Conservation (phyloP, 805 yeast genomes). For the Ogataea allantospora region DNA sequence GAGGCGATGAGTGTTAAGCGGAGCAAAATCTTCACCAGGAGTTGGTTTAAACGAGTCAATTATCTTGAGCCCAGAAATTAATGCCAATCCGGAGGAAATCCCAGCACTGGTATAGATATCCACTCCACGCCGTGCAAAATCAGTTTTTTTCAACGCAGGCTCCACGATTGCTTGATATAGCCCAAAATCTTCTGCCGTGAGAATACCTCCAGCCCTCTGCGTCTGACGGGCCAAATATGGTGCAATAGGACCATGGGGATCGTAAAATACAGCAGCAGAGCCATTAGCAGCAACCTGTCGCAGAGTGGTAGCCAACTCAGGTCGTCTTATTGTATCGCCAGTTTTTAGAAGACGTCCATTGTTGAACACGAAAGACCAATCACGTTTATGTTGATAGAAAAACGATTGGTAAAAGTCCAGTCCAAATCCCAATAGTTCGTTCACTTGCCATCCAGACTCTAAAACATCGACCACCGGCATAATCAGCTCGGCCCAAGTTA, state of each 20-base stretch:
- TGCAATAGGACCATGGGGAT: slow-evolving; percentile 76
- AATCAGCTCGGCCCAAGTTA: slow-evolving; percentile 70
- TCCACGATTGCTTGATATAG: slow-evolving; percentile 53
- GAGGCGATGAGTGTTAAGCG: slow-evolving; percentile 58
- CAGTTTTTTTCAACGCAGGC: slow-evolving; percentile 41
- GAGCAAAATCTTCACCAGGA: slow-evolving; percentile 39
- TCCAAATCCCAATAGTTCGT: slow-evolving; percentile 42
- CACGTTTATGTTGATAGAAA: slow-evolving; percentile 33
- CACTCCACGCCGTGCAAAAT: slow-evolving; percentile 27
- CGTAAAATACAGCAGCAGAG: slow-evolving; percentile 74
- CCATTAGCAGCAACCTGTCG: slow-evolving; percentile 73
- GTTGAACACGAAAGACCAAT: slow-evolving; percentile 58
- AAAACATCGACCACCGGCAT: slow-evolving; percentile 72
- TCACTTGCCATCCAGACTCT: slow-evolving; percentile 60
- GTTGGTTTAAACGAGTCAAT: slow-evolving; percentile 41
- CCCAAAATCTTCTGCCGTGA: slow-evolving; percentile 63
- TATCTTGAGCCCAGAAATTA: slow-evolving; percentile 70
- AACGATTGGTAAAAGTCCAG: slow-evolving; percentile 38
- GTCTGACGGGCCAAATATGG: slow-evolving; percentile 51
- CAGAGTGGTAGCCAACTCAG: slow-evolving; percentile 64
- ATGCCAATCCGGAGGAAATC: slow-evolving; percentile 80
- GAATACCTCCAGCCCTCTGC: slow-evolving; percentile 61
- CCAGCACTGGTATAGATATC: slow-evolving; percentile 61
- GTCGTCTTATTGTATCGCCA: slow-evolving; percentile 65
- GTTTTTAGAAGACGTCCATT: slow-evolving; percentile 34